Conservation (phyloP, 352 stramenopile genomes). For the Globisporangium spinosum region DNA sequence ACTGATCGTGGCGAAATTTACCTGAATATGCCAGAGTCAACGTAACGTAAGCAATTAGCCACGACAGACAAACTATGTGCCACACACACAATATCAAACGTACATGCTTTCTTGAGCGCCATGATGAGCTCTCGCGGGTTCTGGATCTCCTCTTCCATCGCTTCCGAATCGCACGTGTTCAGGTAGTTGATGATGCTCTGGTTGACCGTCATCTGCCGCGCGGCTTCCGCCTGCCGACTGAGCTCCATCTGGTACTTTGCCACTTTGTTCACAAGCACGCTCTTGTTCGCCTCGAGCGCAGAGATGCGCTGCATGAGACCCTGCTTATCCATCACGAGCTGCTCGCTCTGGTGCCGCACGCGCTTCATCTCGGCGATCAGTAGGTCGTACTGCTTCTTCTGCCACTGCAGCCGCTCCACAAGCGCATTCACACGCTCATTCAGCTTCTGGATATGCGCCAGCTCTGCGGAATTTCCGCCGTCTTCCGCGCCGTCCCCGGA, state of each 20-base stretch:
- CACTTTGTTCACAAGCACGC: slow-evolving; percentile 62
- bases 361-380: slow-evolving; percentile 54
- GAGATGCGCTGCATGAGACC: slow-evolving; percentile 46
- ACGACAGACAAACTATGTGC: background rate
- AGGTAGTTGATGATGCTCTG: slow-evolving; percentile 73
- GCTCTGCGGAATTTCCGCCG: background rate
- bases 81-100: slow-evolving; percentile 10
- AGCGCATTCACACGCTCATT: slow-evolving; percentile 53
- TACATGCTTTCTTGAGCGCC: slow-evolving; percentile 78
- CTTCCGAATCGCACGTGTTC: slow-evolving; percentile 62
- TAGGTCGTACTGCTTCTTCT: slow-evolving; percentile 73
- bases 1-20: slow-evolving; percentile 79
- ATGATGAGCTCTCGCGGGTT: slow-evolving; percentile 73
- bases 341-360: slow-evolving; percentile 58
- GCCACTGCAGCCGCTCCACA: slow-evolving; percentile 70
- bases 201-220: slow-evolving; percentile 49
- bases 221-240: slow-evolving; percentile 51
- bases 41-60: background rate
- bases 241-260: slow-evolving; percentile 77
- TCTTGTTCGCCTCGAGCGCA: slow-evolving; percentile 43
- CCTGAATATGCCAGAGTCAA: slow-evolving; percentile 3
- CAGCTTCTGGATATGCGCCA: slow-evolving; percentile 35
- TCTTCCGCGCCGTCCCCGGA: background rate
- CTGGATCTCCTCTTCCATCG: slow-evolving; percentile 70
- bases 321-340: slow-evolving; percentile 62